These are phyloP conservation scores for Gracilaria gracilis DNA, from an alignment of 23 red algal species.

Conservation along the genomic window DNA sequence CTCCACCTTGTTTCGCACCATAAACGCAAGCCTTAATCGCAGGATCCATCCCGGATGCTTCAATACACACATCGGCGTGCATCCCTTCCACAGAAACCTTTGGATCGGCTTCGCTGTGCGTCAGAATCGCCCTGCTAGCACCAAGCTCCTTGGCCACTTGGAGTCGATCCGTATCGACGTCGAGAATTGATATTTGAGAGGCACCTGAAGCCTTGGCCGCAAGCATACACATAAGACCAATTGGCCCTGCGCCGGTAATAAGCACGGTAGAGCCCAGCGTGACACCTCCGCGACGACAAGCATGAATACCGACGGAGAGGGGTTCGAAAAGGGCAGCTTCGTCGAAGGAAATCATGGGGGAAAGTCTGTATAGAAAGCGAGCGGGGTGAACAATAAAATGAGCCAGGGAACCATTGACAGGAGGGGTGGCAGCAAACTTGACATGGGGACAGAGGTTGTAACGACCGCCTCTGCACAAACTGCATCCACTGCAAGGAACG, in stretches of 20 bases:
- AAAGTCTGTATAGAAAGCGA: constrained; percentile 74
- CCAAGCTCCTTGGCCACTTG: constrained; percentile 69
- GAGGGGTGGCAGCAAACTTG: constrained; percentile 86
- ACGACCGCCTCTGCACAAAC: constrained; percentile 66
- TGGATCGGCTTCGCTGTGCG: constrained; percentile 57
- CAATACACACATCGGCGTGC: constrained; percentile 74
- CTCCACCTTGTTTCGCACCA: constrained; percentile 66
- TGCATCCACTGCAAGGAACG: constrained; percentile 73
- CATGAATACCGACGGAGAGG: constrained; percentile 91
- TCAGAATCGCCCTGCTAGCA: constrained; percentile 45
- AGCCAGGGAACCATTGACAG: constrained; percentile 74
- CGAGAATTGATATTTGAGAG: constrained; percentile 57
- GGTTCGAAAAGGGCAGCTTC: constrained; percentile 91
- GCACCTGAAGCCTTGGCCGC: constrained; percentile 84
- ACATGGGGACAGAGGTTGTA: constrained; percentile 88
- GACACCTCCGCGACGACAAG: constrained; percentile 59
- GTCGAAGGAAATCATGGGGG: constrained; percentile 77
- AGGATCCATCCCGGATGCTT: constrained; percentile 77
- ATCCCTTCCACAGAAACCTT: constrained; percentile 58
- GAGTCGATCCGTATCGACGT: constrained; percentile 76
- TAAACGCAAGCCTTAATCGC: constrained; percentile 63
- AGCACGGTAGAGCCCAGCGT: constrained; percentile 64
- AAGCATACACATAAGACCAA: constrained; percentile 80
- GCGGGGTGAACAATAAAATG: constrained; percentile 78
- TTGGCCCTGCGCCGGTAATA: constrained; percentile 81